Percentiles rank a stretch among this genome's conserved stretches.
Evolutionary conservation across 148 eudicot species (phyloP).

Genomic region (Rhododendron griersonianum): DNA sequence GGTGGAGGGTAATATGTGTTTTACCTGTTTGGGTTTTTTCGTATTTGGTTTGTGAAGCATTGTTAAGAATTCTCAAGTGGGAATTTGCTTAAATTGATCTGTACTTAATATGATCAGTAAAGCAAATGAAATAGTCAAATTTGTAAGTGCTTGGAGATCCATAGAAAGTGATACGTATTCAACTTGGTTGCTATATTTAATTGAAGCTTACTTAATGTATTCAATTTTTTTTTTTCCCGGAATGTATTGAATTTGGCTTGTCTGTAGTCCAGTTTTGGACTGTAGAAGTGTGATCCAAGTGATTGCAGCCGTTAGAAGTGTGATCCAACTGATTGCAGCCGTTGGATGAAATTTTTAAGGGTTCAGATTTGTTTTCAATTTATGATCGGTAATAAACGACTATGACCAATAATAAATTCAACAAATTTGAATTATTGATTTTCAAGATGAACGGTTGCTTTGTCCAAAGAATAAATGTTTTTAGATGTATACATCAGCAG

Average conservation of each 20-base stretch:
- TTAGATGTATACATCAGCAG: neutral
- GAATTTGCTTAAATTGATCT: neutral
- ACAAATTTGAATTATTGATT: too few species aligned
- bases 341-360: too few species aligned
- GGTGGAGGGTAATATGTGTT: neutral
- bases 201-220: too few species aligned
- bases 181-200: neutral
- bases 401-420: too few species aligned
- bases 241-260: too few species aligned
- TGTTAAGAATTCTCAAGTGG: neutral
- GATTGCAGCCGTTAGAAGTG: too few species aligned
- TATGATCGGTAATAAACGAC: too few species aligned
- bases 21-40: neutral
- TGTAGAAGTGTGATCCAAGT: too few species aligned
- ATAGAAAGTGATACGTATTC: neutral
- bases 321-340: too few species aligned
- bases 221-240: too few species aligned
- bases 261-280: too few species aligned
- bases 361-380: too few species aligned
- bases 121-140: neutral
- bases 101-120: neutral
- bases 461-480: neutral
- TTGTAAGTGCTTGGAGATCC: neutral
- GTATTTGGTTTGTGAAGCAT: slow-evolving; percentile 5
- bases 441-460: neutral